Evolutionary conservation across 306 rosid genomes (phyloP), one percentile per base, ranked within the genome.

Genomic region (Mimosa pudica): DNA sequence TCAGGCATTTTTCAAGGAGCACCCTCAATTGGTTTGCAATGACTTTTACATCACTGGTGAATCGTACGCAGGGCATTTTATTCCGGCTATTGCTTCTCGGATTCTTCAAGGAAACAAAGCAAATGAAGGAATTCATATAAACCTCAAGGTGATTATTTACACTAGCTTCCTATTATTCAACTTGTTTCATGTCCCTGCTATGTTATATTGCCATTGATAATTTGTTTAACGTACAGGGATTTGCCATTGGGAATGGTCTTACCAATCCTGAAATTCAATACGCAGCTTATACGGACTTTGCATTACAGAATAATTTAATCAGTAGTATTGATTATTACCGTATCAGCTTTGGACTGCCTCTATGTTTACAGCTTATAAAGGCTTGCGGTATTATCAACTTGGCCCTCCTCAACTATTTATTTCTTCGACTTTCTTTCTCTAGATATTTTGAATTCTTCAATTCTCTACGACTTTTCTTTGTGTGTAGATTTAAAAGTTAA

Each of bases 161-260:
- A 20, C 36, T 61, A 30, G 14, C 17, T 61, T 10, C 11, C 30
- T 55, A 8, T 7, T 8, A 57, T 13, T 57, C 63, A 57, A n/a
- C 63, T n/a, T 18, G 11, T 11, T 62, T 62, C 44, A 6, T 62
- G n/a, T 62, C 30, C 30, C 30, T 32, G 42, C 41, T 32, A 1
- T 8, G 1, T 0, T 24, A 30, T 30, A 4, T 62, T 52, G 4
- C 13, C 16, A 51, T 51, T 13, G 5, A 3, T 20, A 4, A 24
- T 10, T 35, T 18, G 20, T 35, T 14, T 4, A 64, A 87, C 63
- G 9, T 8, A 67, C 88, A 95, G 98, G 99, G 98, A 47, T 85
- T 91, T 82, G 98, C 98, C 10, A 96, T 96, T 16, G 99, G 99
- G 5, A 96, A 96, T 47, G 97, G 97, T 41, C 77, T 90, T 55